These are phyloP conservation scores for Cystobasidium slooffiae DNA, from an alignment of 1,284 basidiomycete genomes.

Conservation along the genomic window DNA sequence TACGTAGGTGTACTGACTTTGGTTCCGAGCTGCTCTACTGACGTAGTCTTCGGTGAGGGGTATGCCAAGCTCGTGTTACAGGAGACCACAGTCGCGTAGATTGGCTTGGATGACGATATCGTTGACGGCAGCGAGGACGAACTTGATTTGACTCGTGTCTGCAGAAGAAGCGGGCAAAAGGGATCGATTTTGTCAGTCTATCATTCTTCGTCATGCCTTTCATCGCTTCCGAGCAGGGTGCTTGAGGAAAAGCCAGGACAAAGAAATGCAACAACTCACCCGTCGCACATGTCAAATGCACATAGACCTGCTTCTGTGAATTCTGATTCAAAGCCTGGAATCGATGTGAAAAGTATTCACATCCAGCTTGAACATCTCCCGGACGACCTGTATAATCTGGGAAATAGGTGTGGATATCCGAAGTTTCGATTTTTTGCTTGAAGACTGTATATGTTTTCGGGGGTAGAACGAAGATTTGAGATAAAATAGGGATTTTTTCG, in stretches of 20 bases:
- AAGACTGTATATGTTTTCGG: constrained; percentile 63
- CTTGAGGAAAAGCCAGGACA: background rate
- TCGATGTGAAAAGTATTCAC: constrained; percentile 54
- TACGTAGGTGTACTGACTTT: no score
- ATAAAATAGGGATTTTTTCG: no score
- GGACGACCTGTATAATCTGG: constrained; percentile 61
- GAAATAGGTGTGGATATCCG: constrained; percentile 87
- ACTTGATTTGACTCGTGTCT: constrained; percentile 62
- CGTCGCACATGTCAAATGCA: constrained; percentile 54
- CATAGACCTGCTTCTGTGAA: constrained; percentile 63
- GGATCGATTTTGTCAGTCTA: background rate
- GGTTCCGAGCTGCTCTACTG: background rate
- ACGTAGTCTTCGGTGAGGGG: background rate
- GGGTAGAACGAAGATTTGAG: constrained; percentile 62
- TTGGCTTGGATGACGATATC: constrained; percentile 61
- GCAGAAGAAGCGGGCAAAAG: constrained; percentile 51
- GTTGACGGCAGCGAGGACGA: constrained; percentile 64
- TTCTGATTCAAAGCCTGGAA: constrained; percentile 54
- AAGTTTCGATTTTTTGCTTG: constrained; percentile 85
- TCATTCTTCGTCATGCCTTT: background rate
- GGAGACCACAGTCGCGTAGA: constrained; percentile 79
- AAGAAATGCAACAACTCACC: constrained; percentile 47
- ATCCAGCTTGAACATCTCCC: constrained; percentile 52
- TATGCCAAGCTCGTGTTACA: constrained; percentile 59
- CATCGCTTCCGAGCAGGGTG: background rate